phyloP scores from a whole-genome alignment of 176 grass and related monocot species.

The Raddia guianensis region DNA sequence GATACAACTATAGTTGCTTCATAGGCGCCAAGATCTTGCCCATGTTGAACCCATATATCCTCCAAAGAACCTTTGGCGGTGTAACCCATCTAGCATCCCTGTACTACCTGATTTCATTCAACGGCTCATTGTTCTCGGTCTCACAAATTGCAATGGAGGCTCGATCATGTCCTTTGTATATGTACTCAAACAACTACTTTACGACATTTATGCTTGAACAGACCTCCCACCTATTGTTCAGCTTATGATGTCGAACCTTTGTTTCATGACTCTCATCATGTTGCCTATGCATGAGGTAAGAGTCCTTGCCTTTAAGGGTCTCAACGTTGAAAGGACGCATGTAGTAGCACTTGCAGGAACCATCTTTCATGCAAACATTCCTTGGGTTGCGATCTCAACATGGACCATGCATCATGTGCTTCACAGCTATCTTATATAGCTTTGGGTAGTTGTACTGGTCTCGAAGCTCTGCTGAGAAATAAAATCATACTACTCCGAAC shows the following conservation, averaged over 20 bases:
- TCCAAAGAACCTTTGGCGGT: background rate
- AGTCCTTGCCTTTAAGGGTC: background rate
- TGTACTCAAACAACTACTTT: background rate
- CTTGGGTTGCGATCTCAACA: background rate
- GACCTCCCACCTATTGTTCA: background rate
- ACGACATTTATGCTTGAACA: background rate
- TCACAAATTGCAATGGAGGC: background rate
- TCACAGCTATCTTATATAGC: background rate
- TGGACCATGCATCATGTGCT: background rate
- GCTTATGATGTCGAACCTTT: fast-evolving
- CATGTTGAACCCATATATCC: background rate
- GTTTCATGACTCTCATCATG: too few species aligned
- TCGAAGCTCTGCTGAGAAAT: background rate
- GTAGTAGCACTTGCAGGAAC: background rate
- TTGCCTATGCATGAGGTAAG: background rate
- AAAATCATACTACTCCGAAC: too few species aligned
- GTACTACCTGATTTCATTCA: background rate
- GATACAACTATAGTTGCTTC: background rate
- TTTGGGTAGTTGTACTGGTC: background rate
- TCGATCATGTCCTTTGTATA: background rate
- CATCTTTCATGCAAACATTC: background rate
- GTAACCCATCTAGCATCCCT: background rate
- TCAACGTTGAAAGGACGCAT: background rate
- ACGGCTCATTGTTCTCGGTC: background rate
- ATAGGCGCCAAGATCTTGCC: background rate